A percentile compares a stretch with the other conserved stretches of the same genome.
Evolutionary conservation across 495 filamentous ascomycete species (phyloP).

Genomic region (Corynascus novoguineensis): DNA sequence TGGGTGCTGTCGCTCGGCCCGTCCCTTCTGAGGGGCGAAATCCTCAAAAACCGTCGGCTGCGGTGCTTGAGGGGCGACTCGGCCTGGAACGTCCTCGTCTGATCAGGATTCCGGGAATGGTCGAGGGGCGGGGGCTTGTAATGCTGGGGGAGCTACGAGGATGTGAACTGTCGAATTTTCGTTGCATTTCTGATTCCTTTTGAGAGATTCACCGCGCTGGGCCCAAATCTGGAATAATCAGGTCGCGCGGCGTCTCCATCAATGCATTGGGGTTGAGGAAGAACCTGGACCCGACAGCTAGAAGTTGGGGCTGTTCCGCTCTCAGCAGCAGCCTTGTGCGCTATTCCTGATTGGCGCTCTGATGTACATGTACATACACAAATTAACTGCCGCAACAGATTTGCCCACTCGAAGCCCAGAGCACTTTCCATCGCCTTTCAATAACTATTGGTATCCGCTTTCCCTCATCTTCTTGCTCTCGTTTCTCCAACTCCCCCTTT

Average conservation of each 20-base stretch:
- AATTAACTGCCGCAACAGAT: no score
- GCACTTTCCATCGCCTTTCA: no score
- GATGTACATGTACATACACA: no score
- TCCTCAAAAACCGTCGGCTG: background rate
- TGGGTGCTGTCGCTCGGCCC: constrained; percentile 16
- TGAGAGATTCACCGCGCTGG: background rate
- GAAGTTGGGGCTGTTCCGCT: background rate
- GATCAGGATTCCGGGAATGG: background rate
- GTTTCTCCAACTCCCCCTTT: no score
- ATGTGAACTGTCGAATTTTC: background rate
- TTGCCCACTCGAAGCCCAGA: no score
- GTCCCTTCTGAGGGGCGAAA: background rate
- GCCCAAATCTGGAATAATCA: background rate
- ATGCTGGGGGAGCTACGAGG: background rate
- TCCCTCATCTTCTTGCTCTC: no score
- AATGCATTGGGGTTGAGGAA: background rate
- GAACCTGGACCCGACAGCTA: background rate
- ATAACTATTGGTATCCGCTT: no score
- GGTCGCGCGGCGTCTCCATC: background rate
- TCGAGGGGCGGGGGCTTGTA: background rate
- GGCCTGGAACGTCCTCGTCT: background rate
- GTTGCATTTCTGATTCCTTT: background rate
- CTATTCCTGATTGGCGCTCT: constrained; percentile 4
- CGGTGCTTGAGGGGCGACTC: background rate
- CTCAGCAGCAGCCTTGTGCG: background rate